Percentiles rank a stretch among this genome's conserved stretches.
These are phyloP conservation scores for Arthrobotrys conoides DNA, from an alignment of 2,329 filamentous ascomycete species.

Conservation along the genomic window DNA sequence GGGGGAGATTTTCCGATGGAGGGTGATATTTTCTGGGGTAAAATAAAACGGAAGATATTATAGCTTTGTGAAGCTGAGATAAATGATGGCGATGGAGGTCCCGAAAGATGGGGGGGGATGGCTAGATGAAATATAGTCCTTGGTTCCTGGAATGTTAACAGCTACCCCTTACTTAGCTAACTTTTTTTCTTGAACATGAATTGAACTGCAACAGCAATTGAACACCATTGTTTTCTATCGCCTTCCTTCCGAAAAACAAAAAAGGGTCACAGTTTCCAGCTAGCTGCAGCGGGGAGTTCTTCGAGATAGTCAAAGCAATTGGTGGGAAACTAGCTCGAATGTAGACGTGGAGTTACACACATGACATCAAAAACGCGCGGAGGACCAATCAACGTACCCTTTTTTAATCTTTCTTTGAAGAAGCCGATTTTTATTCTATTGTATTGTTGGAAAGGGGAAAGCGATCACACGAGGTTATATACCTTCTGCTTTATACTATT, in stretches of 20 bases:
- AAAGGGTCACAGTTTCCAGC: conserved; percentile 16
- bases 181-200: not conserved
- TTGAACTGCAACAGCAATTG: not conserved
- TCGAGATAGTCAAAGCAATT: conserved; percentile 32
- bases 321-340: conserved; percentile 29
- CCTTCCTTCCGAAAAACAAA: conserved; percentile 19
- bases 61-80: conserved; percentile 64
- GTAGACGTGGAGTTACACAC: conserved; percentile 39
- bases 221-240: conserved; percentile 23
- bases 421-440: not conserved
- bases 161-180: conserved; percentile 27
- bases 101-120: not conserved
- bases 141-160: conserved; percentile 22
- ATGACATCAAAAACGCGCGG: conserved; percentile 50
- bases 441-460: conserved; percentile 1
- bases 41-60: not conserved
- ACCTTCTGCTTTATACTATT: not conserved
- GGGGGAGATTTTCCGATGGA: not conserved
- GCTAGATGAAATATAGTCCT: conserved; percentile 1
- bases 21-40: not conserved
- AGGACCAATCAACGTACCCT: conserved; percentile 21
- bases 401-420: not conserved
- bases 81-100: conserved; percentile 19
- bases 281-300: conserved; percentile 42
- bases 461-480: not conserved